Base-by-base conservation (phyloP, 1,284 basidiomycete species). In the Cryptococcus sp. region DNA sequence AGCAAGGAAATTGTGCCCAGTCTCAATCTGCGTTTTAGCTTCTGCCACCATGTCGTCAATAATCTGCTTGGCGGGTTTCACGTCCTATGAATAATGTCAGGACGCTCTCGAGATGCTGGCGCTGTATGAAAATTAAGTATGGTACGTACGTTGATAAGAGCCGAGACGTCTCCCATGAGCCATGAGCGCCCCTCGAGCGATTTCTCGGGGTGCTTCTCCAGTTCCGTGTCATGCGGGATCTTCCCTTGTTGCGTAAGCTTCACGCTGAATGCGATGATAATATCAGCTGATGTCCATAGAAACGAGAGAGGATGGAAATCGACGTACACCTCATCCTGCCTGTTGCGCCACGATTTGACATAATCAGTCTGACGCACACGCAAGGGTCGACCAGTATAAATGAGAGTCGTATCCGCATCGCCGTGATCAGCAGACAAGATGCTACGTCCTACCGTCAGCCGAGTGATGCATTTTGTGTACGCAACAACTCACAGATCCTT, bases 361-460 rank as follows among this genome's bases (percentile, higher is more conserved):
- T 91, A 93, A 20, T 88, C 85, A 11, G 89, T 91, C 73, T 86
- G 86, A 66, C 86, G 81, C 23, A 94, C 89, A 45, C 91, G 86
- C 66, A 96, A 80, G 13, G 93, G 93, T 31, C 93, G 86, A 22
- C 93, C 93, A 55, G 88, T 89, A 80, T 87, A 93, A 70, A 94
- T 93, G 49, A 92, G 73, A 7, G 92, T 93, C 11, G 86, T 86
- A 73, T 90, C 90, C 56, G 74, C 65, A 60, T 78, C 77, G 11
- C 75, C 77, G 56, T 73, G 72, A 56, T 70, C 75, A 16, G 79
- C 79, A 10, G 68, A 59, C 27, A 78, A 52, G 58, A 80, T 75
- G 11, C 68, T 70, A 50, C 17, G 17, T 19, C 20, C 35, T 8
- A 35, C 35, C 15, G 23, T 22, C 27, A 42, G 17, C 11, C 5